Conservation (phyloP, 2,329 filamentous ascomycete genomes). For the Fusarium sublunatum region DNA sequence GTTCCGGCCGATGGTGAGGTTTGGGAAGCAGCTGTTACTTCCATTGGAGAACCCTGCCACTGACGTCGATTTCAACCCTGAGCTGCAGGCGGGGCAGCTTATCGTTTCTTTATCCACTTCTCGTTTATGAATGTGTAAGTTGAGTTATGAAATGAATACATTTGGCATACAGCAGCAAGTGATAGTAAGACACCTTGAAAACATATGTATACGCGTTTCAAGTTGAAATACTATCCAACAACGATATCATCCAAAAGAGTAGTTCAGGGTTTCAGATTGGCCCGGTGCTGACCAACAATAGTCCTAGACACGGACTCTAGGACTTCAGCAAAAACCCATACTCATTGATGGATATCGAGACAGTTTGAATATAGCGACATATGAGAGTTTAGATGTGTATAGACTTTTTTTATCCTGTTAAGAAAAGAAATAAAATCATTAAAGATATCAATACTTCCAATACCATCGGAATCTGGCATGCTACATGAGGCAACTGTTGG, state of each 20-base stretch:
- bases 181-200: background rate
- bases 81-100: background rate
- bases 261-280: slow-evolving; percentile 9
- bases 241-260: background rate
- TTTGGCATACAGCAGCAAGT: background rate
- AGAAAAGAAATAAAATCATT: too few species aligned
- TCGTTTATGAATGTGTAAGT: too few species aligned
- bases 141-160: background rate
- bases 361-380: too few species aligned
- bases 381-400: too few species aligned
- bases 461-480: too few species aligned
- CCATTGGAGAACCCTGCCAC: slow-evolving; percentile 1
- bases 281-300: too few species aligned
- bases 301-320: background rate
- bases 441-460: too few species aligned
- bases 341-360: too few species aligned
- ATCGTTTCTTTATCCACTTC: too few species aligned
- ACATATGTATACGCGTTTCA: background rate
- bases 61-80: slow-evolving; percentile 29
- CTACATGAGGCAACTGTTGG: too few species aligned
- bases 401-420: background rate
- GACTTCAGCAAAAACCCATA: background rate
- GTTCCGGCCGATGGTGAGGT: slow-evolving; percentile 10
- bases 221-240: background rate
- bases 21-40: background rate